A percentile compares a stretch with the other conserved stretches of the same genome.
Evolutionary conservation across 108 stramenopile genomes (phyloP).

Genomic region (Stephanodiscus triporus): DNA sequence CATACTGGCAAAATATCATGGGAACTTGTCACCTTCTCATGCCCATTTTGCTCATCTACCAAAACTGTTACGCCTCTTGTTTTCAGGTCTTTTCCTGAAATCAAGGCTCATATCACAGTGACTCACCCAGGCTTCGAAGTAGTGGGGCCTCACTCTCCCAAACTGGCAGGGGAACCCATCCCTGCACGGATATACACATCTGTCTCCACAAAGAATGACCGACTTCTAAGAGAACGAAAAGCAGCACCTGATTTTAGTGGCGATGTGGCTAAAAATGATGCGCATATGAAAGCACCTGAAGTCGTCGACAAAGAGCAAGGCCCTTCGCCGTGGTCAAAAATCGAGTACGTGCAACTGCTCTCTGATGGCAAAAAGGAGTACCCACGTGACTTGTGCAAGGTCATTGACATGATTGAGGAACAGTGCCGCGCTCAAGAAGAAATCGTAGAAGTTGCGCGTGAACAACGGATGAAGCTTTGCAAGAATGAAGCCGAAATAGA

Average conservation of each 20-base stretch:
- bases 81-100: conserved; percentile 21
- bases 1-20: conserved; percentile 44
- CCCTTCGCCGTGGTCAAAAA: conserved; percentile 25
- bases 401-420: conserved; percentile 35
- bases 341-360: conserved; percentile 34
- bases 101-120: conserved; percentile 25
- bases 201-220: background rate
- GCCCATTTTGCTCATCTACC: conserved; percentile 42
- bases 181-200: background rate
- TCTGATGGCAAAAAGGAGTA: conserved; percentile 41
- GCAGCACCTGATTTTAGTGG: background rate
- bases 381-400: conserved; percentile 32
- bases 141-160: conserved; percentile 16
- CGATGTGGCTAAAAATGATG: background rate
- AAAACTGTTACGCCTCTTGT: background rate
- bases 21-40: conserved; percentile 38
- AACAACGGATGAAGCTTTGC: conserved; percentile 40
- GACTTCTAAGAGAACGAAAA: conserved; percentile 17
- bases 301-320: conserved; percentile 1
- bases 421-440: conserved; percentile 38
- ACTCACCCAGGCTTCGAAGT: conserved; percentile 34
- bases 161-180: background rate
- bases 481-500: conserved; percentile 32
- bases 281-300: conserved; percentile 6
- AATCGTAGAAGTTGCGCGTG: conserved; percentile 23